phyloP scores from a whole-genome alignment of 768 basidiomycete species.

The Pholiota conissans region DNA sequence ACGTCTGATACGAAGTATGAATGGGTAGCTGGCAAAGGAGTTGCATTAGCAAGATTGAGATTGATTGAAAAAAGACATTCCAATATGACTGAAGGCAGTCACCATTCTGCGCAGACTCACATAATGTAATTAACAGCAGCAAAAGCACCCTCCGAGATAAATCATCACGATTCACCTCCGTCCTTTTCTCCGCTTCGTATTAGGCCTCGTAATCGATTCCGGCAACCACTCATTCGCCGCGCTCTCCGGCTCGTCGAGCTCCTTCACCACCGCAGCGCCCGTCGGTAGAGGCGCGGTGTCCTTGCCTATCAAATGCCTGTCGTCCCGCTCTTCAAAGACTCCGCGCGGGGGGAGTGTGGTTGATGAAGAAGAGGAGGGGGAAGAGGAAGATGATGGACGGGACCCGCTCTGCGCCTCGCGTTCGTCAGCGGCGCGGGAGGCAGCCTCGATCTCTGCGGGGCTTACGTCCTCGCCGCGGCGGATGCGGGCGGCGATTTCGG shows the following conservation, averaged over 20 bases:
- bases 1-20: too few species aligned
- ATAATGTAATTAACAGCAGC: too few species aligned
- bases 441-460: slow-evolving; percentile 51
- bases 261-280: too few species aligned
- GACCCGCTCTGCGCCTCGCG: slow-evolving; percentile 19
- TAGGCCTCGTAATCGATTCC: slow-evolving; percentile 42
- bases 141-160: neutral
- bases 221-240: slow-evolving; percentile 53
- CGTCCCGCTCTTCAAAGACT: slow-evolving; percentile 24
- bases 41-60: too few species aligned
- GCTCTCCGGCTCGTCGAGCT: slow-evolving; percentile 20
- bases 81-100: too few species aligned
- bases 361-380: slow-evolving; percentile 11
- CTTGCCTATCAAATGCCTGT: slow-evolving; percentile 18
- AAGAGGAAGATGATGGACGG: slow-evolving; percentile 1
- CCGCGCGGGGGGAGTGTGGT: slow-evolving; percentile 15
- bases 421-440: slow-evolving; percentile 41
- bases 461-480: slow-evolving; percentile 52
- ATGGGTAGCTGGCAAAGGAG: too few species aligned
- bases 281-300: neutral
- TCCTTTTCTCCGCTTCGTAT: slow-evolving; percentile 42
- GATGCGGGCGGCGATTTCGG: slow-evolving; percentile 54
- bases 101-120: too few species aligned
- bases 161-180: slow-evolving; percentile 6
- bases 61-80: too few species aligned